Conservation (phyloP, 306 rosid genomes). For the Castanea crenata region DNA sequence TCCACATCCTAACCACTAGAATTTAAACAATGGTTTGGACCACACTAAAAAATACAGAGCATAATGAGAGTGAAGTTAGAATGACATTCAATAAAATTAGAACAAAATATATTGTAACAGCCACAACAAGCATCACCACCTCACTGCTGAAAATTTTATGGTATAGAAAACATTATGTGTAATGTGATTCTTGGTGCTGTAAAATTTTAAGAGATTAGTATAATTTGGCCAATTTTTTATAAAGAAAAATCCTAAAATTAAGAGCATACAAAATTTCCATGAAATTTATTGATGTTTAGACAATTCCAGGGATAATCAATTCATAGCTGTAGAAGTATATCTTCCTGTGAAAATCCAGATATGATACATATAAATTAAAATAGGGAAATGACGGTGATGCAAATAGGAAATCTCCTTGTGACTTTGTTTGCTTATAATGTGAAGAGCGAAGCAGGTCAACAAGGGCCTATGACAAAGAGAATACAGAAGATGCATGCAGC, state of each 20-base stretch:
- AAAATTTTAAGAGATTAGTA: background rate
- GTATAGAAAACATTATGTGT: background rate
- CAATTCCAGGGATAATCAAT: slow-evolving; percentile 2
- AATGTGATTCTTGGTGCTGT: background rate
- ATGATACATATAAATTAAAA: background rate
- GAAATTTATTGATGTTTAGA: background rate
- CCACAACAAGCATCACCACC: background rate
- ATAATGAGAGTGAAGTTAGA: background rate
- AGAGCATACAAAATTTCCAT: background rate
- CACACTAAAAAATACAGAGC: background rate
- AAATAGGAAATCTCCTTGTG: slow-evolving; percentile 4
- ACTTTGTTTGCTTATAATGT: background rate
- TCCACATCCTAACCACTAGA: background rate
- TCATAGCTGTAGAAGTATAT: background rate
- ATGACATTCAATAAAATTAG: background rate
- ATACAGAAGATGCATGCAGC: background rate
- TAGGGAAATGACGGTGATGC: background rate
- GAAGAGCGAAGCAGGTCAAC: background rate
- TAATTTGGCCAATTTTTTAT: background rate
- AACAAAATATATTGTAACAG: background rate
- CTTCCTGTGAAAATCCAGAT: background rate
- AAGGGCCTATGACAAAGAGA: background rate
- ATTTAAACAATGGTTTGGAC: background rate
- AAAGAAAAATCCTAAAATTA: too few relatives aligned
- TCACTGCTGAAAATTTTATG: background rate